phyloP scores from a whole-genome alignment of 2,329 filamentous ascomycete species.

The Cadophora sp. region DNA sequence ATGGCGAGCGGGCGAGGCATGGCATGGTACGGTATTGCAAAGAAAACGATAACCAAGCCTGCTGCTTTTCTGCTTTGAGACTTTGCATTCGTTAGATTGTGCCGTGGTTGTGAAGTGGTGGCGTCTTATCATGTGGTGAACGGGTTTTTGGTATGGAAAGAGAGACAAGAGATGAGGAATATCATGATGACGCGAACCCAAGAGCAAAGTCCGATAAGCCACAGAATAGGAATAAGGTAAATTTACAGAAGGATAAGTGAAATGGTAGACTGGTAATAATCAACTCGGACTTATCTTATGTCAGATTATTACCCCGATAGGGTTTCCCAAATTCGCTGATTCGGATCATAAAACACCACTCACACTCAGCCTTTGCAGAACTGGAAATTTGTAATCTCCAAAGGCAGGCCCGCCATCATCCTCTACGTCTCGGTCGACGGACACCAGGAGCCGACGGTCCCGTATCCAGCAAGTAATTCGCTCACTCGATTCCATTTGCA shows the following conservation, averaged over 20 bases:
- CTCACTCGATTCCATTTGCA: background rate
- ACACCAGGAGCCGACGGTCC: background rate
- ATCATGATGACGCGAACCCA: background rate
- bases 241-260: background rate
- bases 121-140: background rate
- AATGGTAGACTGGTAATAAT: background rate
- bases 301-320: background rate
- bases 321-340: background rate
- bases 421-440: background rate
- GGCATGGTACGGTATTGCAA: no score
- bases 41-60: no score
- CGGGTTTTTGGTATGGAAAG: background rate
- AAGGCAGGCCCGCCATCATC: background rate
- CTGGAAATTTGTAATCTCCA: background rate
- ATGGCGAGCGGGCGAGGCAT: background rate
- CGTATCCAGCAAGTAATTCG: slow-evolving; percentile 1
- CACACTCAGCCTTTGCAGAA: background rate
- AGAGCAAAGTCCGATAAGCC: background rate
- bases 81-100: background rate
- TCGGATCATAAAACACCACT: background rate
- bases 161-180: background rate
- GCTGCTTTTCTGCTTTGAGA: background rate
- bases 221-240: background rate
- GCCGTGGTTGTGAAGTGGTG: background rate
- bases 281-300: background rate